Conservation (phyloP, 2,329 filamentous ascomycete species). For the Fusarium floridanum region DNA sequence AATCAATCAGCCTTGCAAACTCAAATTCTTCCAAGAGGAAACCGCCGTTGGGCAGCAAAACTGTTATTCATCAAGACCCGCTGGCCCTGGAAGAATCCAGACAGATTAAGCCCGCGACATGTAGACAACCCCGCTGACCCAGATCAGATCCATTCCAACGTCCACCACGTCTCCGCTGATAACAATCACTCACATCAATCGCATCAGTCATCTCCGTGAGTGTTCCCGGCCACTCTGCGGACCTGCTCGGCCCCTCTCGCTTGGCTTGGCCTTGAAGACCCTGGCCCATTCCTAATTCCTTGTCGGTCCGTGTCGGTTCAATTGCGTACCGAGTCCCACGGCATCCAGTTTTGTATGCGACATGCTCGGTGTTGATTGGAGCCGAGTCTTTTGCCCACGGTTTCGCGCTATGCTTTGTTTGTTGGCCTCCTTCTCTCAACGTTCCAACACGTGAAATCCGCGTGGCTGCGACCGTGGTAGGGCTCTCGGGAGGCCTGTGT, state of each 20-base stretch:
- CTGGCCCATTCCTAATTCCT: not conserved
- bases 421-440: not conserved
- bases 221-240: slow-evolving; percentile 31
- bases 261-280: not conserved
- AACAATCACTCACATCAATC: slow-evolving; percentile 11
- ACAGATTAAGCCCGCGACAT: slow-evolving; percentile 8
- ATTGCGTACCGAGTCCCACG: slow-evolving; percentile 2
- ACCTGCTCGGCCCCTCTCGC: slow-evolving; percentile 32
- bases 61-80: slow-evolving; percentile 32
- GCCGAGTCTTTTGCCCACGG: not conserved
- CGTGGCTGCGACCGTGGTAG: slow-evolving; percentile 19
- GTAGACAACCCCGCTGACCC: slow-evolving; percentile 6
- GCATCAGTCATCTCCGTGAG: slow-evolving; percentile 3
- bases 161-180: slow-evolving; percentile 28
- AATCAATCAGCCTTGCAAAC: slow-evolving; percentile 31
- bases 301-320: slow-evolving; percentile 27
- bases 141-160: slow-evolving; percentile 14
- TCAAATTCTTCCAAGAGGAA: slow-evolving; percentile 29
- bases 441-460: slow-evolving; percentile 32
- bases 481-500: slow-evolving; percentile 9
- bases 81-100: slow-evolving; percentile 15
- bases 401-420: slow-evolving; percentile 5
- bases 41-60: slow-evolving; percentile 33
- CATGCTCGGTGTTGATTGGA: slow-evolving; percentile 19
- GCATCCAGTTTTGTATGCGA: slow-evolving; percentile 3